Evolutionary conservation across 768 basidiomycete species (phyloP), one percentile per base, ranked within the genome.

Genomic region (Phaffia tasmanica): DNA sequence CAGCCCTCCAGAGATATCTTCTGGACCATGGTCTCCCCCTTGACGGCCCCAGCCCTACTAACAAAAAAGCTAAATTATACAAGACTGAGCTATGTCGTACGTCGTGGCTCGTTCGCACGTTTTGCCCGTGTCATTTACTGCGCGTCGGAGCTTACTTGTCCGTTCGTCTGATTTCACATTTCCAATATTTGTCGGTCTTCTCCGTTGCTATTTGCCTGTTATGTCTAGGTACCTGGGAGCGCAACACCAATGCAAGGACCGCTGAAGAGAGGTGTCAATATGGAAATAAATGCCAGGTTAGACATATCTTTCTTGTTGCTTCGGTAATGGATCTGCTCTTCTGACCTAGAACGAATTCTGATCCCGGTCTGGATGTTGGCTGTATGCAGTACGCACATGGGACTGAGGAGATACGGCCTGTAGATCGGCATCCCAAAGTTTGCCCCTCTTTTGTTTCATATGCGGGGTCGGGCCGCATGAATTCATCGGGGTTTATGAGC

Each of bases 1-100:
- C 63, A 1, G 53, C 25, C 3, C 53, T 63, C 1, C 63, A 63
- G 23, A 53, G 46, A 57, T 67, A 67, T 42, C 66, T 67, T 3
- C 7, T 67, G 56, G 61, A 62, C 5, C 66, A 67, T 50, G 58
- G 58, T 48, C 61, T 67, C 15, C 66, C 66, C 9, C 48, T 62
- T 23, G 66, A 62, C 47, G 67, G 57, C 5, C 57, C 62, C 0
- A 54, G 50, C 14, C 57, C 55, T 1, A 69, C 56, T 27, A 69
- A 69, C 53, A 69, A 69, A 54, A 69, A 69, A 25, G 57, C 50
- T 5, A 42, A 59, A 29, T 23, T 64, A 0, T 69, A 69, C 62
- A 69, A 69, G 63, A 69, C 67, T n/a, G 67, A 69, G 57, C 27
- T 59, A 7, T 69, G 67, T 58, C 56, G 67, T 49, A 29, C 59